phyloP scores from a whole-genome alignment of 805 yeast genomes.

The Candida sphagnicola region DNA sequence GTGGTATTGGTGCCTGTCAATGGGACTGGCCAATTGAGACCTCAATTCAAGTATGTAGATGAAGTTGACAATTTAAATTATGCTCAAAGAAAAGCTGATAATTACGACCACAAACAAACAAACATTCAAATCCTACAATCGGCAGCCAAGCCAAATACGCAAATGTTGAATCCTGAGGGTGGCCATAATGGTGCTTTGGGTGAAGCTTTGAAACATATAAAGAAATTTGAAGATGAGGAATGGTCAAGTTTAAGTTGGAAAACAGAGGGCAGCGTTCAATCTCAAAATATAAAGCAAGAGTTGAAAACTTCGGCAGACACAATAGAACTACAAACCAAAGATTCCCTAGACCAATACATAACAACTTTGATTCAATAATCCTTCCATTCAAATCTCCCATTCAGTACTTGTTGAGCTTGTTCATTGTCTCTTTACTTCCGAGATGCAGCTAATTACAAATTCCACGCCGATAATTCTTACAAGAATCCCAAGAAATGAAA shows the following conservation, averaged over 20 bases:
- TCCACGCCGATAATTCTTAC: too few species aligned
- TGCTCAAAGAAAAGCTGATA: constrained; percentile 30
- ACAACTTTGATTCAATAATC: constrained; percentile 14
- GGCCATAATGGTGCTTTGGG: constrained; percentile 27
- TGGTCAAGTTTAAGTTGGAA: constrained; percentile 35
- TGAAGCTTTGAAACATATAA: constrained; percentile 34
- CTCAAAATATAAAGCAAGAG: constrained; percentile 12
- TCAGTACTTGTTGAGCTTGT: too few species aligned
- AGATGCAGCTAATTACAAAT: too few species aligned
- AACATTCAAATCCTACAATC: constrained; percentile 40
- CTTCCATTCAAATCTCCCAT: background rate
- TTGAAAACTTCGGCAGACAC: constrained; percentile 15
- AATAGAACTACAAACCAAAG: constrained; percentile 15
- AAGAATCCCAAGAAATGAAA: too few species aligned
- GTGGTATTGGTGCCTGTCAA: constrained; percentile 64
- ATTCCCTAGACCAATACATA: constrained; percentile 24
- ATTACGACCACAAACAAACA: constrained; percentile 19
- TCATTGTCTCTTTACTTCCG: too few species aligned
- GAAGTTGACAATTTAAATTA: constrained; percentile 45
- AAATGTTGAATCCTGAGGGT: constrained; percentile 22
- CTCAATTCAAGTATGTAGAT: constrained; percentile 78
- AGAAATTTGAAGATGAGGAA: constrained; percentile 38
- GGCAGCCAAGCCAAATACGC: constrained; percentile 28
- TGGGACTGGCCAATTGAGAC: constrained; percentile 72
- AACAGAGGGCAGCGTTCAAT: constrained; percentile 12